Evolutionary conservation across 2,329 filamentous ascomycete species (phyloP).

Genomic region (Penicillium freii): DNA sequence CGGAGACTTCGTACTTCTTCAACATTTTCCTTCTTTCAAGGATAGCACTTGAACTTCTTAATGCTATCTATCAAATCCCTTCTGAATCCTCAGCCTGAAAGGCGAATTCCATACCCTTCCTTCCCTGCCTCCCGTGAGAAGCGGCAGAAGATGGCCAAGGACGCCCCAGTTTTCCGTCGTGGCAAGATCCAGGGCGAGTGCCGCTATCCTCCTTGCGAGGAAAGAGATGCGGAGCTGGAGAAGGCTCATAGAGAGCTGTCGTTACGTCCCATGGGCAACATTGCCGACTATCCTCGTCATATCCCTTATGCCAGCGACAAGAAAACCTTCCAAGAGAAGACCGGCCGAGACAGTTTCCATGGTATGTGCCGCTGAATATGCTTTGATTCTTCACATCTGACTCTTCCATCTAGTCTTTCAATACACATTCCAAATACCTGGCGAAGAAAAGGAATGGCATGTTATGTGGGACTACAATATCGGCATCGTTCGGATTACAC

Average conservation of each 20-base stretch:
- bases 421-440: constrained; percentile 74
- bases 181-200: constrained; percentile 64
- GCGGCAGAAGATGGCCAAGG: constrained; percentile 62
- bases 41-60: constrained; percentile 11
- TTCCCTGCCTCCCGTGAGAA: constrained; percentile 27
- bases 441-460: constrained; percentile 63
- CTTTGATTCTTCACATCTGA: constrained; percentile 6
- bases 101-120: constrained; percentile 7
- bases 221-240: constrained; percentile 57
- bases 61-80: constrained; percentile 67
- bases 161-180: constrained; percentile 61
- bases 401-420: constrained; percentile 41
- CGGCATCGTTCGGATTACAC: constrained; percentile 88
- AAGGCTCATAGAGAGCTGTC: constrained; percentile 62
- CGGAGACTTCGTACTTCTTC: constrained; percentile 2
- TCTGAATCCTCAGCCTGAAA: constrained; percentile 60
- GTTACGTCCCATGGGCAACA: constrained; percentile 63
- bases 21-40: neutral
- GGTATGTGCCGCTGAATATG: constrained; percentile 51
- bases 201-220: constrained; percentile 72
- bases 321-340: constrained; percentile 82
- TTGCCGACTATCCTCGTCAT: constrained; percentile 63
- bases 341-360: constrained; percentile 83
- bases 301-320: constrained; percentile 96
- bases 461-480: constrained; percentile 98